Conservation (phyloP, 148 eudicot genomes). For the Dysphania ambrosioides region DNA sequence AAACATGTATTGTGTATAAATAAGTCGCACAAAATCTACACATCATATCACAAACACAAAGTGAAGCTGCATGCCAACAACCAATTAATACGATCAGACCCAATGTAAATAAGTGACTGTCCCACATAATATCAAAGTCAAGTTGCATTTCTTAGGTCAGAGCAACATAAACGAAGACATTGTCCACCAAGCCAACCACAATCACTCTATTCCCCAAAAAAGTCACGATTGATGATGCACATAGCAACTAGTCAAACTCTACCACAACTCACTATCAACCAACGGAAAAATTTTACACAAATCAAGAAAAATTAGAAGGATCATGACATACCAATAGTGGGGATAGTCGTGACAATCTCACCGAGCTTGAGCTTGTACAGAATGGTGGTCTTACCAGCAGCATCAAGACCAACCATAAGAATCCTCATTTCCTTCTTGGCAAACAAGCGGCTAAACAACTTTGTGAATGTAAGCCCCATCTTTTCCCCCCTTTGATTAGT, state of each 20-base stretch:
- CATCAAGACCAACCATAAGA: slow-evolving; percentile 71
- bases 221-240: background rate
- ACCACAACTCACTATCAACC: too few species aligned
- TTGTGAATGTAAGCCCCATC: slow-evolving; percentile 70
- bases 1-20: background rate
- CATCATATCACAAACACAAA: background rate
- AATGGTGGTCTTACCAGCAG: slow-evolving; percentile 76
- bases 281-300: background rate
- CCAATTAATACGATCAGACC: background rate
- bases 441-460: slow-evolving; percentile 63
- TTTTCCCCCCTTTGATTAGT: slow-evolving; percentile 16
- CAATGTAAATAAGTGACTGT: background rate
- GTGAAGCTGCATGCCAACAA: background rate
- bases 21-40: background rate
- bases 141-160: background rate
- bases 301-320: background rate
- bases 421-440: slow-evolving; percentile 75
- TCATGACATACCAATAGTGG: slow-evolving; percentile 55
- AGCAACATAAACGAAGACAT: background rate
- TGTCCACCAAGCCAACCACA: background rate
- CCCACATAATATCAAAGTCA: background rate
- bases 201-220: background rate
- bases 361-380: slow-evolving; percentile 77
- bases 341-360: slow-evolving; percentile 68
- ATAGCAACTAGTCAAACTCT: too few species aligned